These are phyloP conservation scores for Boletales sp. DNA, from an alignment of 768 basidiomycete genomes.

Conservation along the genomic window DNA sequence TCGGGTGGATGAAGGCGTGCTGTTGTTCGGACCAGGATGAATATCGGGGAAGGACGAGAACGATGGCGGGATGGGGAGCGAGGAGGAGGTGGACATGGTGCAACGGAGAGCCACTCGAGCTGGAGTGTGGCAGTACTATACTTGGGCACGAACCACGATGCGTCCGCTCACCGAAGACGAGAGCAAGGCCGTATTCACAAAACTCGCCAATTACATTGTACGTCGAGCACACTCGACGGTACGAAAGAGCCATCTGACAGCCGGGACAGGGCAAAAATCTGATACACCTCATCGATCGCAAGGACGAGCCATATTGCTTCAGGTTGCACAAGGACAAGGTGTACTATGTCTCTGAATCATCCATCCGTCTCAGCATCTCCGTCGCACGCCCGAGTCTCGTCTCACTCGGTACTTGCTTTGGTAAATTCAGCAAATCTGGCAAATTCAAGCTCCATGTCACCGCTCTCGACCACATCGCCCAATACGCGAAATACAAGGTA, in stretches of 20 bases:
- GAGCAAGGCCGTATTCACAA: slow-evolving; percentile 93
- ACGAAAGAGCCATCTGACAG: background rate
- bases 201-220: slow-evolving; percentile 96
- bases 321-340: slow-evolving; percentile 92
- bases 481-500: slow-evolving; percentile 98
- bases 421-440: slow-evolving; percentile 95
- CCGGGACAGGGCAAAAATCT: slow-evolving; percentile 83
- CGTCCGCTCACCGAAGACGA: slow-evolving; percentile 96
- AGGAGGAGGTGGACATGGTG: slow-evolving; percentile 45
- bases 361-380: slow-evolving; percentile 90
- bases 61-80: slow-evolving; percentile 61
- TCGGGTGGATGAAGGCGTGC: slow-evolving; percentile 11
- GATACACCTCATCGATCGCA: slow-evolving; percentile 90
- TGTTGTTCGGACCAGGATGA: slow-evolving; percentile 41
- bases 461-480: slow-evolving; percentile 85
- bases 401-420: slow-evolving; percentile 93
- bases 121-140: slow-evolving; percentile 1
- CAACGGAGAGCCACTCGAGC: background rate
- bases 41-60: slow-evolving; percentile 70
- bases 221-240: slow-evolving; percentile 22
- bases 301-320: slow-evolving; percentile 95
- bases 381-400: slow-evolving; percentile 91
- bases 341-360: slow-evolving; percentile 93
- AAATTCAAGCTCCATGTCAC: slow-evolving; percentile 98
- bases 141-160: slow-evolving; percentile 48